Percentiles rank a stretch among this genome's conserved stretches.
Conservation (phyloP, 352 stramenopile species). For the Pythium dissimile region DNA sequence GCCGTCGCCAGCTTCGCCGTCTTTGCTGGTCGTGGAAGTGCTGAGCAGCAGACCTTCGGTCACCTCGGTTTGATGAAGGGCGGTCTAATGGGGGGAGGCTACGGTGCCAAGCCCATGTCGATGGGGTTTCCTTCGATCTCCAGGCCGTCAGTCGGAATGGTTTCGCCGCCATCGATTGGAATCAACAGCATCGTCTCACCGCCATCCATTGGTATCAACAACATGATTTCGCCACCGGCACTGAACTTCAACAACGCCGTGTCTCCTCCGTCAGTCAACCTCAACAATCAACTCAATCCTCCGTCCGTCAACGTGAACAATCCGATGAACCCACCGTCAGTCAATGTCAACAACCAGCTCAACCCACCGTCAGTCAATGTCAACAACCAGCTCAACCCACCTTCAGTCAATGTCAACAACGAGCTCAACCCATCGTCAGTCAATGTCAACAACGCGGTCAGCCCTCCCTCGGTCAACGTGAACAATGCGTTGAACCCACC, state of each 20-base stretch:
- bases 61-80: constrained; percentile 2
- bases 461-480: neutral
- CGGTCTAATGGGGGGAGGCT: neutral
- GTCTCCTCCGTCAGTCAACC: neutral
- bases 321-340: neutral
- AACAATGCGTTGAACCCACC: neutral
- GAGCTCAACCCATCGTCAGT: neutral
- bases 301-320: constrained; percentile 11
- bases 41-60: constrained; percentile 11
- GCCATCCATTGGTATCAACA: neutral
- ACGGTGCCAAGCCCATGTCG: neutral
- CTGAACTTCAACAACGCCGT: neutral
- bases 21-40: neutral
- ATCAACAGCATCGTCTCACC: neutral
- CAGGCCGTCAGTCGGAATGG: neutral
- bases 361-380: neutral
- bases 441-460: neutral
- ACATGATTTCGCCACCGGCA: neutral
- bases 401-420: constrained; percentile 8
- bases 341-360: constrained; percentile 7
- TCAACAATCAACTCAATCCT: neutral
- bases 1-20: neutral
- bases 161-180: neutral
- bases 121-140: neutral
- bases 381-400: neutral